Base-by-base conservation (phyloP, 345 rosid species). In the Excoecaria agallocha region DNA sequence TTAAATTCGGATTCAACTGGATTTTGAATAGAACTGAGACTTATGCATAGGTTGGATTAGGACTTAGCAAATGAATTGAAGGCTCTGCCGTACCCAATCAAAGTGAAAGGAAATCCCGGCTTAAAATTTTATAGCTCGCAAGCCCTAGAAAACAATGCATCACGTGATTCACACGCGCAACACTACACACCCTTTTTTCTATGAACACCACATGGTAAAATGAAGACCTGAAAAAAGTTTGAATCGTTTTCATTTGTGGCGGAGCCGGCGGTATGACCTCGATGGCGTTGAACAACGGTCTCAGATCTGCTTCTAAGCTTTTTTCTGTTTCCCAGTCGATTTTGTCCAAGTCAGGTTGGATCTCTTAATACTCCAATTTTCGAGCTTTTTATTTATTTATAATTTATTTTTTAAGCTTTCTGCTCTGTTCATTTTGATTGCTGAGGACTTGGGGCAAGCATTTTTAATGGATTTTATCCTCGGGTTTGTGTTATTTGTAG, bases 231-330 rank as follows among this genome's bases (percentile, higher is more conserved):
- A 58, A 41, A 22, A 25, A 17, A 3, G 0, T 0, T n/a, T 5
- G 1, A 30, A 12, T 10, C 15, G 46, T 64, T 30, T 50, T 11
- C 68, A 37, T 46, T 59, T 48, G 0, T 22, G 38, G 13, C 52
- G 52, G 43, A 43, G 66, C 49, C 16, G 57, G 51, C 38, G 30
- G 17, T 5, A 22, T 1, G 65, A 72, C 66, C 52, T 20, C 4
- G 62, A 89, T 89, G 94, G 92, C 94, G 85, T 74, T 88, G 85
- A 88, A 80, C 85, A 86, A 78, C 37, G 89, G 90, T 0, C 60
- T 93, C 68, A 85, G 95, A 89, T 90, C 95, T 54, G 84, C 86
- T 45, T 82, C 98, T 8, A 90, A 70, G 30, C 30, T 30, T 30
- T 30, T 30, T 30, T 0, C 30, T 30, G 30, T 2, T 30, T 30